phyloP scores from a whole-genome alignment of 148 eudicot species.

The Linanthus parryae region DNA sequence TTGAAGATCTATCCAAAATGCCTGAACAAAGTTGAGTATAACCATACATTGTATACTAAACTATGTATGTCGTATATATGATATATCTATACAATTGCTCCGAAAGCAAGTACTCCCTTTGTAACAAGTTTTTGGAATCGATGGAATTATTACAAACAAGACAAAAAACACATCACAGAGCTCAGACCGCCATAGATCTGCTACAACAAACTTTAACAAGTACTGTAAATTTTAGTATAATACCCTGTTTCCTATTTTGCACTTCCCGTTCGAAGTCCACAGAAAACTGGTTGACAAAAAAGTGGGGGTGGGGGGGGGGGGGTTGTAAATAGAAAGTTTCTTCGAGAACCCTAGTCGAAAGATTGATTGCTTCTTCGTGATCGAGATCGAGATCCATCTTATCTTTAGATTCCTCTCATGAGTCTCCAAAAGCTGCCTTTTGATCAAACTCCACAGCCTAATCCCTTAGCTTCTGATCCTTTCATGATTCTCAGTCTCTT shows the following conservation, averaged over 20 bases:
- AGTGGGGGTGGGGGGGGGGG: too few species aligned
- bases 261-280: slow-evolving; percentile 10
- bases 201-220: slow-evolving; percentile 13
- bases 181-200: slow-evolving; percentile 21
- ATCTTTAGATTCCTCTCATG: slow-evolving; percentile 1
- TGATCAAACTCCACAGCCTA: slow-evolving; percentile 26
- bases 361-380: slow-evolving; percentile 11
- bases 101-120: slow-evolving; percentile 9
- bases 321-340: too few species aligned
- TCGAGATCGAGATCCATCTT: slow-evolving; percentile 11
- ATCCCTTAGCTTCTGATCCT: slow-evolving; percentile 46
- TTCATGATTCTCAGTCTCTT: slow-evolving; percentile 60
- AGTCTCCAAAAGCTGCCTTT: neutral
- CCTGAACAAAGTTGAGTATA: neutral
- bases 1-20: neutral
- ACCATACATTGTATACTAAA: neutral
- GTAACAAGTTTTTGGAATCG: slow-evolving; percentile 12
- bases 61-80: neutral
- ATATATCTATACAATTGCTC: slow-evolving; percentile 2
- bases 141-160: slow-evolving; percentile 17
- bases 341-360: slow-evolving; percentile 30
- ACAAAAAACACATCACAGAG: slow-evolving; percentile 7
- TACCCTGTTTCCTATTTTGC: slow-evolving; percentile 5
- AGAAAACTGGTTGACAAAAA: slow-evolving; percentile 11
- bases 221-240: slow-evolving; percentile 5